Base-by-base conservation (phyloP, 129 eudicot species). In the Lactuca saligna region DNA sequence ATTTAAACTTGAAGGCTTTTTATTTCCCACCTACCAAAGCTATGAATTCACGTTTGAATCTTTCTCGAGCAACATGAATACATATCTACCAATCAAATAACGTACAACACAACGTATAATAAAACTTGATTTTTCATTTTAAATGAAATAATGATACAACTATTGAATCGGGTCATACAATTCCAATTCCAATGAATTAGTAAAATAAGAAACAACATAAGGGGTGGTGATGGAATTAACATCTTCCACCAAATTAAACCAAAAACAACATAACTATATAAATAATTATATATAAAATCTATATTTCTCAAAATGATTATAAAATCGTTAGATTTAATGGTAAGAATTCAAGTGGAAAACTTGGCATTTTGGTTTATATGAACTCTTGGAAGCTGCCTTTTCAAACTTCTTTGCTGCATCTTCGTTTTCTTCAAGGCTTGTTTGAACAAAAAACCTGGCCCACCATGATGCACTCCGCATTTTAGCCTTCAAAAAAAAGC, bases 381-480 rank as follows among this genome's bases (percentile, higher is more conserved):
- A 66, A 53, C 44, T 66, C 65, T 76, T 73, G 46, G 80, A 29
- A 65, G 89, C 86, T 69, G 87, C 89, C 72, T 89, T 86, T 57
- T 83, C 92, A 38, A 86, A 89, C 75, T 89, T 89, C 76, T 83
- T 86, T 3, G 71, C 79, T 54, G 96, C 92, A 14, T 55, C 82
- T 74, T 89, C 93, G 51, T 89, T 89, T 78, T 83, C 89, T 57
- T 86, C 89, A 4, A 89, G 78, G 51, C 90, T 84, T 32, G 86
- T 86, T 70, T 86, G 92, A 44, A 83, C 88, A 56, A 89, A 89
- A 74, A 89, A 89, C 9, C 90, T 82, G 35, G 79, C 80, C 96
- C 96, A 89, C 96, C 96, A 89, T 15, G 90, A 74, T 31, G 86
- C 77, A 65, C 90, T 86, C 65, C 96, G 69, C 91, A 81, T 85